Percentiles rank a stretch among this genome's conserved stretches.
Conservation (phyloP, 768 basidiomycete genomes). For the Collybia mongolica region DNA sequence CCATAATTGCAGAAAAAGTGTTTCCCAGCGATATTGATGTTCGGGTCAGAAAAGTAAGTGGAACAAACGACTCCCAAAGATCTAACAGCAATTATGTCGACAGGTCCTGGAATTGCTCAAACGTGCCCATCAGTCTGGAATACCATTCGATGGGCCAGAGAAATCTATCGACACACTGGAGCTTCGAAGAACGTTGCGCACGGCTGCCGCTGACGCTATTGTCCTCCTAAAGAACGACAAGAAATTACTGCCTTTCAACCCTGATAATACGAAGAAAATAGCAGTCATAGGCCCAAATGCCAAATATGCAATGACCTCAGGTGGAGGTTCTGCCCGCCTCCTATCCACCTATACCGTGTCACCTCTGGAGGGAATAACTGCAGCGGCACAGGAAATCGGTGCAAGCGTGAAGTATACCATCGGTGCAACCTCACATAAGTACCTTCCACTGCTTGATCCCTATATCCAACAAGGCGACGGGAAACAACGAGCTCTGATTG, state of each 20-base stretch:
- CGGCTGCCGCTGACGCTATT: constrained; percentile 50
- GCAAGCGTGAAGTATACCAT: constrained; percentile 47
- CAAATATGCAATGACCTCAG: constrained; percentile 49
- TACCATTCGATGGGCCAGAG: constrained; percentile 54
- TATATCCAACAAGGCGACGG: constrained; percentile 39
- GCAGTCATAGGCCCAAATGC: constrained; percentile 67
- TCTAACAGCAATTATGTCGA: neutral
- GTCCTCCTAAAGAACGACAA: constrained; percentile 63
- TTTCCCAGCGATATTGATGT: constrained; percentile 39
- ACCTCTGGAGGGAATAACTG: constrained; percentile 53
- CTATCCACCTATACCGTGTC: constrained; percentile 52
- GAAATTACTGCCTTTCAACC: constrained; percentile 47
- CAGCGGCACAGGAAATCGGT: constrained; percentile 36
- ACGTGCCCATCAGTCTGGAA: constrained; percentile 46
- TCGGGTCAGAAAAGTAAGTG: constrained; percentile 31
- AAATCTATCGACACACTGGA: constrained; percentile 44
- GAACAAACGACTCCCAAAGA: neutral
- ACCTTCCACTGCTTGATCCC: constrained; percentile 49
- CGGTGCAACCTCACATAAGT: constrained; percentile 43
- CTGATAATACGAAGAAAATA: constrained; percentile 34
- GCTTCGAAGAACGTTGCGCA: constrained; percentile 45
- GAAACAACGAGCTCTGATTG: constrained; percentile 34
- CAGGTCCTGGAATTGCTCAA: constrained; percentile 50
- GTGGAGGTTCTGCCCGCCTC: constrained; percentile 59
- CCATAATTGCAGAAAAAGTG: constrained; percentile 40